Base-by-base conservation (phyloP, 371 early-diverging fungal species). In the Gilbertella persicaria region DNA sequence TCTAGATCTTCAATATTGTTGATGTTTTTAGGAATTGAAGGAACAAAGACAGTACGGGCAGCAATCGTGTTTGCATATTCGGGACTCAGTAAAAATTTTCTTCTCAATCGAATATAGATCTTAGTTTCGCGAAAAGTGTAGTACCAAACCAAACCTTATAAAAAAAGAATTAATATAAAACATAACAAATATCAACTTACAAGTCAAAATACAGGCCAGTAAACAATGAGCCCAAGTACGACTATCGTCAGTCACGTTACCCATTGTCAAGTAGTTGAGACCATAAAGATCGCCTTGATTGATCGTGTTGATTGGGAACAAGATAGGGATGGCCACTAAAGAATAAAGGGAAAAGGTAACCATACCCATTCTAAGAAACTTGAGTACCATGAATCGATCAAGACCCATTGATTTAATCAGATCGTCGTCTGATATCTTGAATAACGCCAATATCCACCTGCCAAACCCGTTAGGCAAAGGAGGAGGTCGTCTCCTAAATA, bases 361-460 rank as follows among this genome's bases (percentile, higher is more conserved):
- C 46, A 75, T 67, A 8, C 80, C 81, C 65, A 89, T 78, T 40
- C 86, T 74, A 23, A 89, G 64, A 51, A 87, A 83, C 35, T 84
- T 79, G n/a, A 91, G 58, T 25, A 88, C 87, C 89, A 92, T 87
- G 66, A 80, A 91, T 12, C 87, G 76, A 66, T 92, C 92, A 37
- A 92, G 77, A 2, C 90, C 89, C 53, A 85, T 79, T 4, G 79
- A 71, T 19, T 67, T 64, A 16, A 89, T 74, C 9, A 91, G 64
- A 10, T 73, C 73, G 4, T 73, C 71, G 45, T 90, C 90, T 35
- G 69, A 54, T 53, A 81, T 67, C 28, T 55, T 58, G n/a, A 89
- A 67, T 23, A 85, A 53, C 1, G 80, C 64, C 14, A 66, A 41
- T 47, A 92, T 67, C 92, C 92, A 92, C 21, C 60, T 55, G 9